Evolutionary conservation across 306 rosid species (phyloP), one percentile per base, ranked within the genome.

Genomic region (Mimosa bimucronata): DNA sequence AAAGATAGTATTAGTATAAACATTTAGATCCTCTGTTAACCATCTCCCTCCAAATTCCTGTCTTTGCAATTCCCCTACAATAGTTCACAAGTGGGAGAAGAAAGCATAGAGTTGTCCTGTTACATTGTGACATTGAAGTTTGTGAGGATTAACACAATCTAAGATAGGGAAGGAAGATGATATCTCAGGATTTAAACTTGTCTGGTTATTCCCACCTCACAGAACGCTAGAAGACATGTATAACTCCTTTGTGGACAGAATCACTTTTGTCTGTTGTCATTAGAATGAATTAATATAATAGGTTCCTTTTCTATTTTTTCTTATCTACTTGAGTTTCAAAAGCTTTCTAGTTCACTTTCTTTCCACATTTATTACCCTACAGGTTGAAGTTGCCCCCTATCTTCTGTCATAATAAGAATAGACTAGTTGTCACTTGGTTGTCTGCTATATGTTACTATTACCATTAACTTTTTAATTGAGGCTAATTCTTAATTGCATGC

Each of bases 61-160:
- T 67, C 73, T 67, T 4, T 25, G 30, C 11, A 23, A 38, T 40
- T 40, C 53, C 37, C 69, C 5, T 42, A 18, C 66, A 77, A 45
- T 76, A 41, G 66, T 55, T 71, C 75, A 57, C 70, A 76, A 15
- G 28, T 30, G 19, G 74, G 46, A 80, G 55, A 46, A 66, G 72
- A 73, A 34, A 28, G 76, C 73, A 25, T 77, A n/a, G 62, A 69
- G 55, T 64, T 74, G 81, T 72, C 66, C 29, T 76, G 74, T 65
- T 79, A 44, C 50, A 71, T 76, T 58, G 71, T 58, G 34, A 40
- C 55, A 38, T 60, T 50, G 79, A 41, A 18, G 75, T 46, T 79
- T 58, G 38, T 18, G 53, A 70, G 64, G 81, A 71, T 25, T 4
- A 67, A 37, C 15, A 4, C 5, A 37, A 28, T 66, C 46, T 34